Conservation (phyloP, 495 filamentous ascomycete genomes). For the Margaritispora aquatica region DNA sequence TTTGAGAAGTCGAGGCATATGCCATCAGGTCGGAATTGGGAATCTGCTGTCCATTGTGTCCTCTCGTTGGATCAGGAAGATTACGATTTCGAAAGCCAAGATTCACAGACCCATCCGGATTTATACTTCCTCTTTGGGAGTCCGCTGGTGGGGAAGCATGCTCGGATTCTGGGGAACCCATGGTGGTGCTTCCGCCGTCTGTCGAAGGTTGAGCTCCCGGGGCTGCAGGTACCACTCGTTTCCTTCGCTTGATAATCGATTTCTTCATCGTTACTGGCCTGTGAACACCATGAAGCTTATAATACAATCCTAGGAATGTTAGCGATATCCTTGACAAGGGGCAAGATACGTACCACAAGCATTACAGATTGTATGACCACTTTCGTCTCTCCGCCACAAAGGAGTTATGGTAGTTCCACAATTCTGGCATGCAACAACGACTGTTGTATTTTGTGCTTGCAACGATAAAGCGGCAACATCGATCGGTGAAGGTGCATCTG, state of each 20-base stretch:
- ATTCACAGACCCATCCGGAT: conserved; percentile 51
- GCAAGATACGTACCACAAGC: conserved; percentile 72
- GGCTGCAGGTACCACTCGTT: conserved; percentile 83
- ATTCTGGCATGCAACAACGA: conserved; percentile 92
- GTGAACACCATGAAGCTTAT: conserved; percentile 92
- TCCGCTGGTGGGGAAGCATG: conserved; percentile 36
- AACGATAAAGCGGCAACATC: conserved; percentile 29
- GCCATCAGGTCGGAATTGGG: conserved; percentile 33
- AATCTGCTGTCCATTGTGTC: conserved; percentile 28
- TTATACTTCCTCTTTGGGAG: conserved; percentile 36
- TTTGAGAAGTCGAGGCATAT: conserved; percentile 31
- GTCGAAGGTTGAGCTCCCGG: conserved; percentile 39
- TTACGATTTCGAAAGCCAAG: conserved; percentile 50
- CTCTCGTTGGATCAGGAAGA: conserved; percentile 40
- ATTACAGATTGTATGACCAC: conserved; percentile 96
- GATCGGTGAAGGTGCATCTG: conserved; percentile 30
- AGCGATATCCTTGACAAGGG: background rate
- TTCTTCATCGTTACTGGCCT: conserved; percentile 97
- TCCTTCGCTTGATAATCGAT: conserved; percentile 89
- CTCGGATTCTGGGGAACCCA: conserved; percentile 32
- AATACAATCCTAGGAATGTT: conserved; percentile 68
- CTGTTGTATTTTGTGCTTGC: conserved; percentile 48
- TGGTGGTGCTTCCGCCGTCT: conserved; percentile 28
- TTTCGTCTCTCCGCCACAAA: conserved; percentile 90
- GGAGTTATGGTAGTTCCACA: conserved; percentile 96